Evolutionary conservation across 495 filamentous ascomycete species (phyloP), one percentile per base, ranked within the genome.

Genomic region (Penicillium ucsense): DNA sequence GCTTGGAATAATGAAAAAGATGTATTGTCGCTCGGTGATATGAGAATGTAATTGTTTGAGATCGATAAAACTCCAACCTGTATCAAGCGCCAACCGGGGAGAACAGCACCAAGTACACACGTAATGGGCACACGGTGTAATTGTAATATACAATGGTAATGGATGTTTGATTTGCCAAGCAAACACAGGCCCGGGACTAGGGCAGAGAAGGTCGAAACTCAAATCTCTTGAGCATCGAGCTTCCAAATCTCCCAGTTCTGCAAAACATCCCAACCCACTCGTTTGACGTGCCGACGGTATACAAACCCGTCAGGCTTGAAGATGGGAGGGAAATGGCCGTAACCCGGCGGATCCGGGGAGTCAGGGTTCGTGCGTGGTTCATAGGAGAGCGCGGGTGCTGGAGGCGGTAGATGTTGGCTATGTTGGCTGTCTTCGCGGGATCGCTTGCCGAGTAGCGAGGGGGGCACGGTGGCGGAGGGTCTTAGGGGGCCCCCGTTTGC

Each of bases 181-280:
- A 20, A 20, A 20, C 20, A 20, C 20, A 20, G 20, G 20, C 1
- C 20, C 20, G 20, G 20, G 20, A 20, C 20, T 20, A 20, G 20
- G 20, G 20, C 20, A 20, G 20, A 20, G 20, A 20, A 20, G 30
- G 9, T 30, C 10, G 29, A 12, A 8, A 5, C 28, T 43, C 40
- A 71, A 43, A 70, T 56, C 40, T 72, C 70, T 48, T 70, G 65
- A 7, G 64, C 51, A 47, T 73, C 70, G 40, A 73, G 43, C 3
- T 56, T 57, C 68, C 68, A 73, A 2, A 73, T 63, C 43, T 73
- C 70, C 66, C 67, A 73, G 8, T 66, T 43, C 40, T 67, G 55
- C 4, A 71, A 49, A 1, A 65, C 62, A n/a, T 73, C 67, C 70
- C 68, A 72, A 9, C 63, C 65, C 6, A 67, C 66, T 6, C 63